Conservation (phyloP, 192 early-diverging fungal genomes). For the Coemansia sp. region DNA sequence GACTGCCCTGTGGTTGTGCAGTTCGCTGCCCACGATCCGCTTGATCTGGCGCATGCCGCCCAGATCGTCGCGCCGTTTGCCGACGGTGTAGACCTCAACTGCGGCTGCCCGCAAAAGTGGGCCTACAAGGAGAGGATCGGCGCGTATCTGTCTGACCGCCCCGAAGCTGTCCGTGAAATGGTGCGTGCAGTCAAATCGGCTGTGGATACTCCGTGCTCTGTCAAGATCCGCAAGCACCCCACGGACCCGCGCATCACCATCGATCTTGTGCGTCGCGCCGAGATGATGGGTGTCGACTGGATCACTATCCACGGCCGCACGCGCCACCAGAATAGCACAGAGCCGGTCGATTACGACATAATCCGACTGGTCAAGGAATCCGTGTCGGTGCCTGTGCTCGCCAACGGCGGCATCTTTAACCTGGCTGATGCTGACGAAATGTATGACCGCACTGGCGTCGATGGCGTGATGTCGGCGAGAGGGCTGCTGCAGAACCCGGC, state of each 20-base stretch:
- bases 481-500: constrained; percentile 92
- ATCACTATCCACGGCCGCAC: constrained; percentile 91
- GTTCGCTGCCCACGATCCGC: constrained; percentile 81
- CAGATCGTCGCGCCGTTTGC: constrained; percentile 76
- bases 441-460: constrained; percentile 70
- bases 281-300: constrained; percentile 84
- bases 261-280: constrained; percentile 79
- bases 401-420: constrained; percentile 84
- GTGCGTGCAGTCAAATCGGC: constrained; percentile 68
- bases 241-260: constrained; percentile 59
- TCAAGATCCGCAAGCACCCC: constrained; percentile 86
- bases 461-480: constrained; percentile 89
- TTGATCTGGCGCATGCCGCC: constrained; percentile 80
- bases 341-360: constrained; percentile 74
- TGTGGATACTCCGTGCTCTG: constrained; percentile 67
- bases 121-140: constrained; percentile 89
- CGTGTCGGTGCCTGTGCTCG: constrained; percentile 75
- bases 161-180: constrained; percentile 92
- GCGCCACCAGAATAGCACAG: constrained; percentile 71
- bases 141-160: constrained; percentile 77
- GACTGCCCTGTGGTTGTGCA: constrained; percentile 92
- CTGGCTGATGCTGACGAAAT: constrained; percentile 69
- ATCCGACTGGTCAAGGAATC: constrained; percentile 82
- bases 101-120: constrained; percentile 97
- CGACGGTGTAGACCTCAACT: constrained; percentile 77